These are phyloP conservation scores for Saccharomycopsis guyanensis DNA, from an alignment of 805 yeast species.

Conservation along the genomic window DNA sequence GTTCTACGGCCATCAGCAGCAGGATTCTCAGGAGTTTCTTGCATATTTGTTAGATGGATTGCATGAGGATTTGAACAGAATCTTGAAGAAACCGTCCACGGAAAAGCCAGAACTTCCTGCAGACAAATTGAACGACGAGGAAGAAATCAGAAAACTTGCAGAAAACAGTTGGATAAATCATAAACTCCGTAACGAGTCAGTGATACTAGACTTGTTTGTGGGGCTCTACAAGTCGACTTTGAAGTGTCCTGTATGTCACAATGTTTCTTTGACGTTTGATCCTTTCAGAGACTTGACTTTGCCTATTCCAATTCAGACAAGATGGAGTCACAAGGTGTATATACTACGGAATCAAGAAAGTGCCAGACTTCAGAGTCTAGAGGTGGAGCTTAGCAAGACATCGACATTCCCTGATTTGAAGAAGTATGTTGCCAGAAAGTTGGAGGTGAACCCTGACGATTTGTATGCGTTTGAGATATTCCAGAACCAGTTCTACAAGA, in stretches of 20 bases:
- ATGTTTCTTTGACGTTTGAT: constrained; percentile 82
- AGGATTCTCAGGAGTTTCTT: constrained; percentile 89
- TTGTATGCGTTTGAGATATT: constrained; percentile 56
- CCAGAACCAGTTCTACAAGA: constrained; percentile 58
- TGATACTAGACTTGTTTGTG: constrained; percentile 77
- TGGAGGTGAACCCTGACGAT: constrained; percentile 21
- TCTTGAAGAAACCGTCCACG: constrained; percentile 72
- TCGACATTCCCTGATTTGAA: constrained; percentile 60
- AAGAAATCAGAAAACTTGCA: constrained; percentile 57
- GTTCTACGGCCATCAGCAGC: constrained; percentile 80
- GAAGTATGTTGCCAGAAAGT: constrained; percentile 46
- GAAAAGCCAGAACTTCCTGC: constrained; percentile 74
- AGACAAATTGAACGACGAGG: constrained; percentile 47
- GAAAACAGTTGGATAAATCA: constrained; percentile 74
- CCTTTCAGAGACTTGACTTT: constrained; percentile 87
- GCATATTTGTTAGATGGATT: constrained; percentile 82
- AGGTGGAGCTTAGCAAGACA: constrained; percentile 64
- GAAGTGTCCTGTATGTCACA: constrained; percentile 76
- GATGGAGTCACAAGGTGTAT: constrained; percentile 61
- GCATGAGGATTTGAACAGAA: constrained; percentile 87
- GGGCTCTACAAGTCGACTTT: constrained; percentile 88
- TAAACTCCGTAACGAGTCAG: constrained; percentile 72
- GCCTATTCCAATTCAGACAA: constrained; percentile 72
- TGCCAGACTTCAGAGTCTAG: constrained; percentile 44
- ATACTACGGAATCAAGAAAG: constrained; percentile 45